Conservation (phyloP, 1,284 basidiomycete species). For the Chondrostereum purpureum region DNA sequence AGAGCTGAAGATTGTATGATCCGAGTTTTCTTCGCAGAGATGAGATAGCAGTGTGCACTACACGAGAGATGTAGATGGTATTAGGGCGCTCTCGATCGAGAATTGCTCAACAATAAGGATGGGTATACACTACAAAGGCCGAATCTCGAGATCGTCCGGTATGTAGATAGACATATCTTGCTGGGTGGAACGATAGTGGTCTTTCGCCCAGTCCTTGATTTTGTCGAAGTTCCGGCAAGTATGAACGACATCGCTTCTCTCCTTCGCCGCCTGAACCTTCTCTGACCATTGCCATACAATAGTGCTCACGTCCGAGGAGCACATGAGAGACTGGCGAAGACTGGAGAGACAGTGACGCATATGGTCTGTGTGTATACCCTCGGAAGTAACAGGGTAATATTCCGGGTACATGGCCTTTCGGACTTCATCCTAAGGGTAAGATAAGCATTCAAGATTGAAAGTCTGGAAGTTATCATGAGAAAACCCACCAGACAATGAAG, state of each 20-base stretch:
- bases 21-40: no score
- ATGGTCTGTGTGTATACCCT: constrained; percentile 13
- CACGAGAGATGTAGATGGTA: no score
- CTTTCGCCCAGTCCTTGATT: constrained; percentile 2
- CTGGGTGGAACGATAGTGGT: background rate
- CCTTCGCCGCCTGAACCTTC: background rate
- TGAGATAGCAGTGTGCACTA: no score
- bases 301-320: constrained; percentile 11
- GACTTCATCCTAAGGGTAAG: constrained; percentile 12
- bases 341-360: constrained; percentile 14
- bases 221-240: constrained; percentile 9
- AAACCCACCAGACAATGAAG: background rate
- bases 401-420: constrained; percentile 14
- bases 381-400: constrained; percentile 11
- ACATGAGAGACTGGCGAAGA: constrained; percentile 12
- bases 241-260: constrained; percentile 3
- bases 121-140: no score
- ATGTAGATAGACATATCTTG: background rate
- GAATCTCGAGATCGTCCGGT: constrained; percentile 4
- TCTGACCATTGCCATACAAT: constrained; percentile 12
- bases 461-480: background rate
- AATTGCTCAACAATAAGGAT: no score
- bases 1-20: no score
- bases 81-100: no score
- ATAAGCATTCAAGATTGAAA: no score